Percentiles rank a stretch among this genome's conserved stretches.
phyloP scores from a whole-genome alignment of 2,329 filamentous ascomycete genomes.

The Phyllosticta capitalensis region DNA sequence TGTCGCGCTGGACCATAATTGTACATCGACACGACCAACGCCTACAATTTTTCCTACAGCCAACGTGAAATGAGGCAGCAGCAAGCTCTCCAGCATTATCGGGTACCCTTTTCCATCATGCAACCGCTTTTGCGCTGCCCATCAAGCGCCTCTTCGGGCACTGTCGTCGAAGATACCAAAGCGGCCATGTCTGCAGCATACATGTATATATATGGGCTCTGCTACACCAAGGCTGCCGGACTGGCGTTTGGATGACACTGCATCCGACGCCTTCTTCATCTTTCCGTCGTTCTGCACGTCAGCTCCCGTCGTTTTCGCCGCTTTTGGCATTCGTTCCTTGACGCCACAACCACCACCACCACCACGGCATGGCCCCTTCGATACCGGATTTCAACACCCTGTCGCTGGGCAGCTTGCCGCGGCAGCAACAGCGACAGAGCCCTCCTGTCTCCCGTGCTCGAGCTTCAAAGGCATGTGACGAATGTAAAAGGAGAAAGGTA shows the following conservation, averaged over 20 bases:
- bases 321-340: neutral
- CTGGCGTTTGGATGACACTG: neutral
- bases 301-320: neutral
- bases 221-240: neutral
- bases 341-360: too few species aligned
- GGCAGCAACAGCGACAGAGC: constrained; percentile 28
- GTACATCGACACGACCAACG: neutral
- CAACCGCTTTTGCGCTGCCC: neutral
- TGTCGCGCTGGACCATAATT: neutral
- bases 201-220: neutral
- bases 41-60: neutral
- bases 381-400: constrained; percentile 44
- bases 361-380: neutral
- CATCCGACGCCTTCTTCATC: neutral
- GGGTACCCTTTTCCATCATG: too few species aligned
- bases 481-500: constrained; percentile 86
- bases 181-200: neutral
- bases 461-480: constrained; percentile 79
- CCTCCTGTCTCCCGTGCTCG: constrained; percentile 43
- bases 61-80: neutral
- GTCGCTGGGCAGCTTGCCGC: constrained; percentile 34
- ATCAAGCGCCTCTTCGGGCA: neutral
- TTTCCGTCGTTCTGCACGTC: neutral
- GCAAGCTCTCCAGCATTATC: neutral
- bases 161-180: neutral